These are phyloP conservation scores for Zangia roseola DNA, from an alignment of 768 basidiomycete species.

Conservation along the genomic window DNA sequence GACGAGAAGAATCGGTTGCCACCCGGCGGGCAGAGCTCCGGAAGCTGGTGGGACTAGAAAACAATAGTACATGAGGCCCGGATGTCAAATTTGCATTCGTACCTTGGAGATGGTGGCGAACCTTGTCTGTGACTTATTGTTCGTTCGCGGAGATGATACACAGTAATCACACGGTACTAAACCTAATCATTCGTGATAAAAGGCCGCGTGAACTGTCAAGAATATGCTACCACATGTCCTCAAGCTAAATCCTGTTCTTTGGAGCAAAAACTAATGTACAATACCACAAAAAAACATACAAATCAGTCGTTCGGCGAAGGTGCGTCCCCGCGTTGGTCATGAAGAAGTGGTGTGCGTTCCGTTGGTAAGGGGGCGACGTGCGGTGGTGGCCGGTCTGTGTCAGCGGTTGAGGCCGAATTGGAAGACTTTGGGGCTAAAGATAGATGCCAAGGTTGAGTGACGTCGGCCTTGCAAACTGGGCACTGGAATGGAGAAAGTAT, in stretches of 20 bases:
- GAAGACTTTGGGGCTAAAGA: constrained; percentile 16
- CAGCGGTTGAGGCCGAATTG: not conserved
- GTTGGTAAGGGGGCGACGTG: constrained; percentile 18
- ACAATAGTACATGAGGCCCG: constrained; percentile 18
- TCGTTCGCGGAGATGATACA: constrained; percentile 15
- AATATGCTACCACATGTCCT: constrained; percentile 12
- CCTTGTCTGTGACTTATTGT: constrained; percentile 33
- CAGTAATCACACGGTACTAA: constrained; percentile 12
- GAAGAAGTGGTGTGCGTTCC: constrained; percentile 36
- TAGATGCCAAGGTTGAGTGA: constrained; percentile 58
- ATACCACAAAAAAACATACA: constrained; percentile 17
- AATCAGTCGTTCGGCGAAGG: constrained; percentile 13
- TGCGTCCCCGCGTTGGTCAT: constrained; percentile 12
- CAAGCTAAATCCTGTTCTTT: not conserved
- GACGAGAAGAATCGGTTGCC: constrained; percentile 15
- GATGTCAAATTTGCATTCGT: constrained; percentile 25
- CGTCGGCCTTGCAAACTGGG: constrained; percentile 90
- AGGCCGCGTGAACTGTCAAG: constrained; percentile 4
- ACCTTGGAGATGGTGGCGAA: constrained; percentile 27
- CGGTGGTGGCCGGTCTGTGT: constrained; percentile 6
- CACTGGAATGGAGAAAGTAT: constrained; percentile 50
- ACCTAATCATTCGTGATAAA: constrained; percentile 27
- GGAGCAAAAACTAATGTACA: constrained; percentile 24
- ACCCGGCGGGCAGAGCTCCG: constrained; percentile 1
- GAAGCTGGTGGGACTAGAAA: constrained; percentile 8